These are phyloP conservation scores for Gracilaria domingensis DNA, from an alignment of 23 red algal species.

Conservation along the genomic window DNA sequence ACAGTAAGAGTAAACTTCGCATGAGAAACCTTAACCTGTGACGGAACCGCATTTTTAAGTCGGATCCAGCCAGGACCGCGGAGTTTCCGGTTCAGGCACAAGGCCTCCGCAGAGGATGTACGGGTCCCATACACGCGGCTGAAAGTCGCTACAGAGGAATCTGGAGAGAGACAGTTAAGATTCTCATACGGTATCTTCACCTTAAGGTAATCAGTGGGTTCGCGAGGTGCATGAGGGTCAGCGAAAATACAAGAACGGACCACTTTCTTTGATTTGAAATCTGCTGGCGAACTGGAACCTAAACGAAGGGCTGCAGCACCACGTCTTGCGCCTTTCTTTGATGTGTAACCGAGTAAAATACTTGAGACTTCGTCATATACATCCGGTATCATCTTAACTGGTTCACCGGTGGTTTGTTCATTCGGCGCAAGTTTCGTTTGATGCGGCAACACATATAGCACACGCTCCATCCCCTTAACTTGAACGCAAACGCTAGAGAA, in stretches of 20 bases:
- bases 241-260: slow-evolving; percentile 64
- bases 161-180: slow-evolving; percentile 32
- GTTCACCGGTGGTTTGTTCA: slow-evolving; percentile 23
- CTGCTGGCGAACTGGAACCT: slow-evolving; percentile 37
- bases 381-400: slow-evolving; percentile 56
- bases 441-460: slow-evolving; percentile 82
- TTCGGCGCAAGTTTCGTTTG: slow-evolving; percentile 6
- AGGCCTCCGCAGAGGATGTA: slow-evolving; percentile 62
- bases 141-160: slow-evolving; percentile 74
- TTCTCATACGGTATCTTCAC: slow-evolving; percentile 87
- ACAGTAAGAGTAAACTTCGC: slow-evolving; percentile 56
- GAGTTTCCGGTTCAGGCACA: slow-evolving; percentile 78
- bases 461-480: slow-evolving; percentile 83
- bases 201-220: slow-evolving; percentile 76
- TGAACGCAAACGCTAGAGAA: slow-evolving; percentile 71
- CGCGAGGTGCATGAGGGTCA: slow-evolving; percentile 63
- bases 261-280: slow-evolving; percentile 70
- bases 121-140: slow-evolving; percentile 84
- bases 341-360: slow-evolving; percentile 32
- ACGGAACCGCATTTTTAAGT: slow-evolving; percentile 55
- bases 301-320: background rate
- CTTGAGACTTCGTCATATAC: slow-evolving; percentile 61
- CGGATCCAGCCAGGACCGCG: slow-evolving; percentile 90
- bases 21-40: slow-evolving; percentile 58
- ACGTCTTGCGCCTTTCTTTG: background rate